phyloP scores from a whole-genome alignment of 1,284 basidiomycete genomes.

The Pseudozyma pruni region DNA sequence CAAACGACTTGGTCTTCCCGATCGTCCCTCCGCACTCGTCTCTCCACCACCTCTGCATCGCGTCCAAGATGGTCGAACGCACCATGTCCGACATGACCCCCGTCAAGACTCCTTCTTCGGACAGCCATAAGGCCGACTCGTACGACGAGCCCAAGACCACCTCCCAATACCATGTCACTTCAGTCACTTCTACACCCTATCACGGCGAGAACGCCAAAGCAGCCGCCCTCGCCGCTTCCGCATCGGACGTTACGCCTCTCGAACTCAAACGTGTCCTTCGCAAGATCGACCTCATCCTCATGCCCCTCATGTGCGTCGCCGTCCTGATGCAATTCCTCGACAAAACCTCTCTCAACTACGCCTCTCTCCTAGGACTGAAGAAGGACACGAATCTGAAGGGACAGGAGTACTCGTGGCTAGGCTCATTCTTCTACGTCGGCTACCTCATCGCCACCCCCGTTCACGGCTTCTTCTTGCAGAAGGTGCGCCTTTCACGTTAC shows the following conservation, averaged over 20 bases:
- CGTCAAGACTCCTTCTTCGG: constrained; percentile 4
- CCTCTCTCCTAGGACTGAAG: constrained; percentile 58
- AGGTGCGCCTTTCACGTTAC: constrained; percentile 61
- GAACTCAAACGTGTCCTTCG: constrained; percentile 52
- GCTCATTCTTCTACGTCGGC: constrained; percentile 62
- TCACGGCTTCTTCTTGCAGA: constrained; percentile 43
- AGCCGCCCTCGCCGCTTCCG: constrained; percentile 15
- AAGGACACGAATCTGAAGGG: constrained; percentile 54
- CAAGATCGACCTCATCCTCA: constrained; percentile 62
- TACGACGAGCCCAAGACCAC: constrained; percentile 3
- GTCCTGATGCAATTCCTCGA: constrained; percentile 62
- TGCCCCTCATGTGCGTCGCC: constrained; percentile 59
- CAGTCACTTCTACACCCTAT: constrained; percentile 23
- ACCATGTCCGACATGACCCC: not conserved
- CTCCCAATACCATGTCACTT: constrained; percentile 18
- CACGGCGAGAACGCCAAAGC: constrained; percentile 36
- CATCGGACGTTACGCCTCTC: constrained; percentile 13
- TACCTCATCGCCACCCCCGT: constrained; percentile 51
- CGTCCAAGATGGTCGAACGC: constrained; percentile 4
- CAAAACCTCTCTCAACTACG: constrained; percentile 61
- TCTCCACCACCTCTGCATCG: too few species aligned
- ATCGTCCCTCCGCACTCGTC: not conserved
- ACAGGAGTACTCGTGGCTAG: constrained; percentile 62
- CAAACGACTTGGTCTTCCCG: not conserved
- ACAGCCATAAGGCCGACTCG: constrained; percentile 2